Conservation (phyloP, 2,329 filamentous ascomycete genomes). For the Fusarium sambucinum region DNA sequence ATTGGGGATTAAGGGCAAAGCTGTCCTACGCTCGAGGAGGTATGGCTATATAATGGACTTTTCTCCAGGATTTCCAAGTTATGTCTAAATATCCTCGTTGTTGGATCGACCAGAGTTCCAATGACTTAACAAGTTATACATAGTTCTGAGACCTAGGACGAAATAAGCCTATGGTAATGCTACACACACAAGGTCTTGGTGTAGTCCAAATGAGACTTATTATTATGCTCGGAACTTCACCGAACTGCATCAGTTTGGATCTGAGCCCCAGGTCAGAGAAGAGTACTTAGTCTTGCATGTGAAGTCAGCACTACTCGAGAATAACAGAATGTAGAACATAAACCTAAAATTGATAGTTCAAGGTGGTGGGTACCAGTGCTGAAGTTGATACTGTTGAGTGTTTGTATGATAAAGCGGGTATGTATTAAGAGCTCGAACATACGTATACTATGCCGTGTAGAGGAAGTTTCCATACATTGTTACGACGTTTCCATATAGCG, state of each 20-base stretch:
- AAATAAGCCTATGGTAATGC: too few relatives aligned
- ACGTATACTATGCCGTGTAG: not conserved
- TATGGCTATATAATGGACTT: too few relatives aligned
- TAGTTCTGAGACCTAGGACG: too few relatives aligned
- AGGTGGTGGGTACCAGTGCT: not conserved
- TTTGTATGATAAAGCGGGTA: not conserved
- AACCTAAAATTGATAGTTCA: not conserved
- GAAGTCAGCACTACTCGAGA: not conserved
- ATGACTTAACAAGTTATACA: accelerated
- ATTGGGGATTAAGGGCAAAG: accelerated
- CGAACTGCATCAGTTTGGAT: not conserved
- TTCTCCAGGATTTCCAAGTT: not conserved
- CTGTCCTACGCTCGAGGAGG: not conserved
- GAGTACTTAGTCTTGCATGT: accelerated
- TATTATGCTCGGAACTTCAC: not conserved
- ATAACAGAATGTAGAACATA: too few relatives aligned
- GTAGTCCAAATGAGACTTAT: not conserved
- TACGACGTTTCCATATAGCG: accelerated
- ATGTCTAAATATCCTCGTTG: accelerated
- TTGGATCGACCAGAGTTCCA: accelerated
- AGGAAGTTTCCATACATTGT: not conserved
- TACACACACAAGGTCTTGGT: not conserved
- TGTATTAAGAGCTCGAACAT: not conserved
- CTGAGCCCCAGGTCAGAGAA: too few relatives aligned
- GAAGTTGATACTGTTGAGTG: not conserved